Percentiles rank a stretch among this genome's conserved stretches.
Evolutionary conservation across 768 basidiomycete genomes (phyloP).

Genomic region (Tephrocybe rancida): DNA sequence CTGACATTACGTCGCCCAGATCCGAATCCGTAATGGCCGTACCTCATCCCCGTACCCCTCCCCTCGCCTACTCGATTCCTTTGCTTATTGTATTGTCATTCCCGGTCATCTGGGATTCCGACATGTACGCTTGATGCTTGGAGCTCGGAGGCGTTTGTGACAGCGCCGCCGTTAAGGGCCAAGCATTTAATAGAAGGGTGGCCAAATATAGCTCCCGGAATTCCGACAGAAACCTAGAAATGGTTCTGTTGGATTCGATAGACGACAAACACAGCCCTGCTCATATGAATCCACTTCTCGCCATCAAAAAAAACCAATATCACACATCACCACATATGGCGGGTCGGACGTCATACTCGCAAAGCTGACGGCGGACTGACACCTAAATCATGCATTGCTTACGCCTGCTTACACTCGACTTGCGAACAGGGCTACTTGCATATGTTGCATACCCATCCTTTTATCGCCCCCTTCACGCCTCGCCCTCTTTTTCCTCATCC

Average conservation of each 20-base stretch:
- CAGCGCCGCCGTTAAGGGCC: too few relatives aligned
- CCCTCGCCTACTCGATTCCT: too few relatives aligned
- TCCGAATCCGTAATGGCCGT: background rate
- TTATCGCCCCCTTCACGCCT: background rate
- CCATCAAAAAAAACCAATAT: background rate
- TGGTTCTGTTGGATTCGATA: background rate
- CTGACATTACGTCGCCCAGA: slow-evolving; percentile 41
- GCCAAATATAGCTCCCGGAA: too few relatives aligned
- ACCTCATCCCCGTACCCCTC: background rate
- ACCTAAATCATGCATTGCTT: background rate
- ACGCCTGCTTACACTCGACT: too few relatives aligned
- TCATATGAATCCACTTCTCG: too few relatives aligned
- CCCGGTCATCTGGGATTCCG: too few relatives aligned
- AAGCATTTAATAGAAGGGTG: too few relatives aligned
- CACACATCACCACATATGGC: background rate
- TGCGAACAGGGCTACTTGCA: too few relatives aligned
- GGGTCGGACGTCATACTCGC: background rate
- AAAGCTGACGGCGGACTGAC: background rate
- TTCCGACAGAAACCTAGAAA: too few relatives aligned
- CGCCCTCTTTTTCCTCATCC: slow-evolving; percentile 8
- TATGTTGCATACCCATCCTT: background rate
- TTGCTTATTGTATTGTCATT: too few relatives aligned
- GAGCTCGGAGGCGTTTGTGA: too few relatives aligned
- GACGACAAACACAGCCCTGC: background rate
- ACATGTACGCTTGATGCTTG: too few relatives aligned